A percentile compares a stretch with the other conserved stretches of the same genome.
Conservation (phyloP, 1,284 basidiomycete genomes). For the Rhodotorula sp. region DNA sequence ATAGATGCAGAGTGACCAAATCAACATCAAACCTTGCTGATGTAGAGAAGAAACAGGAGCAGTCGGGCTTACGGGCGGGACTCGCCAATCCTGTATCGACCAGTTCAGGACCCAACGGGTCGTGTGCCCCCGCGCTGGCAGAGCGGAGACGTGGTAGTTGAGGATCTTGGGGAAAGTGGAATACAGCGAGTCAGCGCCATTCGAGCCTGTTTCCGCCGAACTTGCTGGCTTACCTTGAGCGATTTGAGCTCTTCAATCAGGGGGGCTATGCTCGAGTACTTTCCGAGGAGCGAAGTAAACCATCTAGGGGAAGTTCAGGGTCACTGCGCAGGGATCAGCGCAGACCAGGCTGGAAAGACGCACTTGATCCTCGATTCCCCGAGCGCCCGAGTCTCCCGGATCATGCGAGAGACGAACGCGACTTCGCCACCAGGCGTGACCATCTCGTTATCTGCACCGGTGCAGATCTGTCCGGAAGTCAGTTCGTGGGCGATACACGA, state of each 20-base stretch:
- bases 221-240: neutral
- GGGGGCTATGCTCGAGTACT: slow-evolving; percentile 66
- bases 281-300: slow-evolving; percentile 91
- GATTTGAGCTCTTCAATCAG: slow-evolving; percentile 61
- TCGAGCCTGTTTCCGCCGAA: neutral
- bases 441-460: slow-evolving; percentile 79
- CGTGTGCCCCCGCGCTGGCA: slow-evolving; percentile 76
- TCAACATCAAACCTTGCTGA: neutral
- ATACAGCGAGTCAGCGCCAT: neutral
- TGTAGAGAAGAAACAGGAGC: no score
- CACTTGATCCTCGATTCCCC: slow-evolving; percentile 57
- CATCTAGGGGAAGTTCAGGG: slow-evolving; percentile 62
- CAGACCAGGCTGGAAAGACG: slow-evolving; percentile 28
- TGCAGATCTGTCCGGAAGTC: slow-evolving; percentile 61
- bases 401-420: slow-evolving; percentile 71
- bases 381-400: slow-evolving; percentile 64
- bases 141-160: slow-evolving; percentile 77
- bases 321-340: no score
- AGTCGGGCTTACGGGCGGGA: slow-evolving; percentile 66
- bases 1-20: neutral
- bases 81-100: slow-evolving; percentile 64
- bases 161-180: slow-evolving; percentile 57
- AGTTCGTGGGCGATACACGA: slow-evolving; percentile 3
- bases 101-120: slow-evolving; percentile 84
- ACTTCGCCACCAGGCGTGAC: slow-evolving; percentile 81